Base-by-base conservation (phyloP, 2,329 filamentous ascomycete species). In the Paraphoma chrysanthemicola region DNA sequence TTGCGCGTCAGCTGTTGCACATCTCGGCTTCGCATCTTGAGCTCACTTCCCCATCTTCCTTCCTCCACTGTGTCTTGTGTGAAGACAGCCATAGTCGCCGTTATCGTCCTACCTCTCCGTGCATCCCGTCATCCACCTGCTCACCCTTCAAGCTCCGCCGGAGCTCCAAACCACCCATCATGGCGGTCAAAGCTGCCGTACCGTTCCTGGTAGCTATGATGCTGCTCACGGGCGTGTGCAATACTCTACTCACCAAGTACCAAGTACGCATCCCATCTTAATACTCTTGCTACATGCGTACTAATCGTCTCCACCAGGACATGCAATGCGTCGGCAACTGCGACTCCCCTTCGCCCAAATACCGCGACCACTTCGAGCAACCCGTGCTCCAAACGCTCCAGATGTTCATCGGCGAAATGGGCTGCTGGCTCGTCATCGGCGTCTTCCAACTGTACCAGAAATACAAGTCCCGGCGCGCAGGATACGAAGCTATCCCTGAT, bases 351-450 rank as follows among this genome's bases (percentile, higher is more conserved):
- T 81, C 92, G 69, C 85, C 86, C 9, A 84, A 83, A 56, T 85
- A 89, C 64, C 89, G 87, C 51, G 81, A 85, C 61, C 85, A 86
- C 67, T 98, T 99, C 79, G 92, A 97, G 77, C 94, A 98, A 75
- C 95, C 95, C 16, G 93, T 99, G 50, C 88, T 98, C 52, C 95
- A 99, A 77, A 98, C 95, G 1, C 82, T 92, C 1, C 95, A 98
- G 77, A 99, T 99, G 95, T 99, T 99, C 76, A 85, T 97, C 60
- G 95, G 95, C 53, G 95, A 99, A 77, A 90, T 92, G 85, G 94
- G 93, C 61, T 96, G 93, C 81, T 99, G 94, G 93, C 84, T 98
- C 12, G 92, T 99, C 51, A 85, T 98, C 43, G 88, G 90, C 18
- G 70, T 85, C 48, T 88, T 90, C 72, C 82, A 85, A 18, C 78